A percentile compares a stretch with the other conserved stretches of the same genome.
Conservation (phyloP, 768 basidiomycete genomes). For the Stropharia rugosoannulata region DNA sequence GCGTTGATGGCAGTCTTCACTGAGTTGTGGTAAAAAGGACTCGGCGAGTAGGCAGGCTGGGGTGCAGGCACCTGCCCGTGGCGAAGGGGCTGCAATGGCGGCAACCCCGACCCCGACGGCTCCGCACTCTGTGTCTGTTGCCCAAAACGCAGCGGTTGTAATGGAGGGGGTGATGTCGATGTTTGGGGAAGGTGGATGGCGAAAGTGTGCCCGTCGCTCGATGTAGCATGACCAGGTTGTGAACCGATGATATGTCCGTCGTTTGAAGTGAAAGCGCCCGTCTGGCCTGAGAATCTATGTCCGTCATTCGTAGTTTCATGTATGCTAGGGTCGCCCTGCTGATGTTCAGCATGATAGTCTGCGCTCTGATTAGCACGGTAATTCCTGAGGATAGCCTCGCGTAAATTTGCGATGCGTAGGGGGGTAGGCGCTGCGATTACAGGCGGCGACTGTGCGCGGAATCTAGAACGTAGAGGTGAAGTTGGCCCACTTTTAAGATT, state of each 20-base stretch:
- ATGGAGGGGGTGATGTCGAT: neutral
- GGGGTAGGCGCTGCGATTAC: conserved; percentile 46
- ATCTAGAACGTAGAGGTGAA: conserved; percentile 30
- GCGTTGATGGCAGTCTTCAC: conserved; percentile 21
- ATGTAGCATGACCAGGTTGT: neutral
- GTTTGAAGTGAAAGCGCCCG: neutral
- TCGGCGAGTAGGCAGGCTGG: conserved; percentile 10
- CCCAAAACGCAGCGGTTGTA: neutral
- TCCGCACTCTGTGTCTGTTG: neutral
- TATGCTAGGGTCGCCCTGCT: conserved; percentile 12
- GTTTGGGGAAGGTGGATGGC: neutral
- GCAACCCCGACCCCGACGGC: neutral
- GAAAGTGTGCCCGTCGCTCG: neutral
- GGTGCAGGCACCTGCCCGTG: neutral
- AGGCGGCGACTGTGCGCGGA: conserved; percentile 33
- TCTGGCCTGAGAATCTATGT: no score
- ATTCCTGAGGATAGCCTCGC: conserved; percentile 29
- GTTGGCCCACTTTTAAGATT: conserved; percentile 32
- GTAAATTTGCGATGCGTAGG: conserved; percentile 28
- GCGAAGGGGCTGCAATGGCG: neutral
- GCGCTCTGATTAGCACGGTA: conserved; percentile 38
- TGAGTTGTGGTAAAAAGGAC: conserved; percentile 26
- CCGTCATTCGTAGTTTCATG: no score
- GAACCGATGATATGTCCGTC: neutral
- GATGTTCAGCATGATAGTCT: conserved; percentile 51